These are phyloP conservation scores for Prototheca wickerhamii DNA, from an alignment of 163 green algal genomes.

Conservation along the genomic window DNA sequence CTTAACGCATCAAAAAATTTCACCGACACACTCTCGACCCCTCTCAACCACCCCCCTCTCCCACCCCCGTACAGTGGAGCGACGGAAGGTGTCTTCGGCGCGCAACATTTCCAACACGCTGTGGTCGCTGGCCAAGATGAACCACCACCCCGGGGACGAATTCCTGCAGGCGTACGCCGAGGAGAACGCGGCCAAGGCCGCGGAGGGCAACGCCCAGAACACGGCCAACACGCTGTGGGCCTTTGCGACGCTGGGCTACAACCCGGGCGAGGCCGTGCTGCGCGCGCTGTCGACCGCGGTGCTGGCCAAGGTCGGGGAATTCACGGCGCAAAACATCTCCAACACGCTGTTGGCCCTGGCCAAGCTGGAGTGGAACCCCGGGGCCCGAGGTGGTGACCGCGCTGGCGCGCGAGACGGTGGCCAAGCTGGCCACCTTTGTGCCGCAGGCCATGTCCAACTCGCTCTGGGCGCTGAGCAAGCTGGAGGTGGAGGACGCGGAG, in stretches of 20 bases:
- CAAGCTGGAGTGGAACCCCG: conserved; percentile 34
- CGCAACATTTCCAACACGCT: conserved; percentile 47
- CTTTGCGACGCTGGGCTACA: conserved; percentile 35
- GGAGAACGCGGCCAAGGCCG: conserved; percentile 19
- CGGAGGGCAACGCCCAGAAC: conserved; percentile 37
- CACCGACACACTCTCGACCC: too few species aligned
- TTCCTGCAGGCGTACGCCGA: conserved; percentile 26
- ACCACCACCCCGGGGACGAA: conserved; percentile 27
- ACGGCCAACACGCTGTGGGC: conserved; percentile 42
- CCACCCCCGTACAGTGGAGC: background rate
- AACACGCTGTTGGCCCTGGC: conserved; percentile 32
- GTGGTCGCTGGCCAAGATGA: conserved; percentile 51
- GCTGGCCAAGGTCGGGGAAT: conserved; percentile 21
- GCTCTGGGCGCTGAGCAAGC: conserved; percentile 41
- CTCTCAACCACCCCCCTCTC: background rate
- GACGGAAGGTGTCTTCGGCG: conserved; percentile 19
- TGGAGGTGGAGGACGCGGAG: conserved; percentile 26
- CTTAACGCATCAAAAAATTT: too few species aligned
- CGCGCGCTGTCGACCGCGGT: conserved; percentile 17
- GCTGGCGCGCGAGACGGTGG: background rate
- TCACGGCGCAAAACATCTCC: conserved; percentile 36
- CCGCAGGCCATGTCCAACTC: conserved; percentile 38
- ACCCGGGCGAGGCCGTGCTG: conserved; percentile 32
- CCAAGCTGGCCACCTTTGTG: conserved; percentile 13
- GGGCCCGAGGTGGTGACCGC: conserved; percentile 3